Percentiles rank a stretch among this genome's conserved stretches.
Conservation (phyloP, 2,329 filamentous ascomycete genomes). For the Zalaria obscura region DNA sequence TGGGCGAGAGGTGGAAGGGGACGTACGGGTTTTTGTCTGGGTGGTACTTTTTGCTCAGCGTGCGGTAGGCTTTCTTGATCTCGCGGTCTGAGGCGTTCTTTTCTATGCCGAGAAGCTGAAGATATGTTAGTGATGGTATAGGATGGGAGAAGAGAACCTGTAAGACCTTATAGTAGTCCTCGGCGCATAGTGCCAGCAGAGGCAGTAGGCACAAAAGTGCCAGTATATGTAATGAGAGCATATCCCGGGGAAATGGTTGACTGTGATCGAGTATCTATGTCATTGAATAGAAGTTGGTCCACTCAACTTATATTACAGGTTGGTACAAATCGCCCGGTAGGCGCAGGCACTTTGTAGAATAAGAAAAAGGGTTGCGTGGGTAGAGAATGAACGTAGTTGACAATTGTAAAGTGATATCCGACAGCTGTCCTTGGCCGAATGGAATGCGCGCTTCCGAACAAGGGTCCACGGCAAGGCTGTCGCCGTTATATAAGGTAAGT, state of each 20-base stretch:
- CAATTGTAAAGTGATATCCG: too few species aligned
- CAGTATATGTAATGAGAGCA: constrained; percentile 29
- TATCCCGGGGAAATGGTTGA: constrained; percentile 7
- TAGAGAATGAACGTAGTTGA: too few species aligned
- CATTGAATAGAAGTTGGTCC: too few species aligned
- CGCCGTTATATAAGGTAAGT: too few species aligned
- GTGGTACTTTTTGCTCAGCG: constrained; percentile 87
- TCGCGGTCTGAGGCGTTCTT: constrained; percentile 71
- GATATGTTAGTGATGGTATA: constrained; percentile 2
- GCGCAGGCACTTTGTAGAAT: too few species aligned
- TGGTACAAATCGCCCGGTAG: too few species aligned
- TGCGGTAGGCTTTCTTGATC: constrained; percentile 86
- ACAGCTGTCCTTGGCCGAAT: too few species aligned
- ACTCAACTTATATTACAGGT: too few species aligned
- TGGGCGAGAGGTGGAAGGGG: neutral
- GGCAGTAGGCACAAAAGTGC: constrained; percentile 28
- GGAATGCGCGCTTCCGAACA: too few species aligned
- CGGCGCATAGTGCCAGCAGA: constrained; percentile 28
- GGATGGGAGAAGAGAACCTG: neutral
- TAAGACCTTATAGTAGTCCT: constrained; percentile 71
- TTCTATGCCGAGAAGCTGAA: constrained; percentile 64
- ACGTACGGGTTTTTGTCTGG: constrained; percentile 94
- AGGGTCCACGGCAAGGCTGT: too few species aligned
- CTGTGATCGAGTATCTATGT: too few species aligned
- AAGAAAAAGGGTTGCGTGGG: too few species aligned